phyloP scores from a whole-genome alignment of 768 basidiomycete genomes.

The Lentinula lateritia region DNA sequence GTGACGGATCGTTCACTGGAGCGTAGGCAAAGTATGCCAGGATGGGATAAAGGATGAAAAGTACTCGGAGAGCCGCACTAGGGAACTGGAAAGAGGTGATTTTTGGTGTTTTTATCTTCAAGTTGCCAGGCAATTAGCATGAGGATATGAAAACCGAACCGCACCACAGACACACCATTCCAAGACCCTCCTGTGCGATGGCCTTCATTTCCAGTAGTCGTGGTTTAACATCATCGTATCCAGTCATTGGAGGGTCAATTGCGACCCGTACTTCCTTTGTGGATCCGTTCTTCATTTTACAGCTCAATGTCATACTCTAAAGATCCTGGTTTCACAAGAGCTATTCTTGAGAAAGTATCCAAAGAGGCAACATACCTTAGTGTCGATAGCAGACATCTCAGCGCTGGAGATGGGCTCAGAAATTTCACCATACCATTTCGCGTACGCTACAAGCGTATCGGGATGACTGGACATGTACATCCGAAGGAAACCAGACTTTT shows the following conservation, averaged over 20 bases:
- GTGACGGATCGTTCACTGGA: constrained; percentile 18
- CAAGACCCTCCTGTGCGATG: constrained; percentile 71
- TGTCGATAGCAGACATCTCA: constrained; percentile 64
- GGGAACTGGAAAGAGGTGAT: constrained; percentile 54
- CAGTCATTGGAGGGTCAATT: constrained; percentile 66
- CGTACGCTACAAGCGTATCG: constrained; percentile 81
- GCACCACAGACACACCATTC: constrained; percentile 50
- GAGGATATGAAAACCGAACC: neutral
- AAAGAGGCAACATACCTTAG: constrained; percentile 40
- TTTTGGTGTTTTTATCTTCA: constrained; percentile 56
- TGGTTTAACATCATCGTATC: constrained; percentile 81
- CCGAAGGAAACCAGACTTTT: constrained; percentile 68
- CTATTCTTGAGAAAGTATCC: neutral
- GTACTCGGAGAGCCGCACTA: constrained; percentile 15
- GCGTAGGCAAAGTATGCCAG: constrained; percentile 26
- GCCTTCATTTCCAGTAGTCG: constrained; percentile 77
- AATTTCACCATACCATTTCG: constrained; percentile 70
- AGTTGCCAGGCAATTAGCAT: neutral
- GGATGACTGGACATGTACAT: constrained; percentile 86
- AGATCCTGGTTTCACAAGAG: neutral
- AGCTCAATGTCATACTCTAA: constrained; percentile 63
- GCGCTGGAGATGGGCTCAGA: constrained; percentile 51
- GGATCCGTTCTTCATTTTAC: constrained; percentile 44
- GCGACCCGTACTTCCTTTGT: constrained; percentile 46
- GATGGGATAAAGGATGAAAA: constrained; percentile 18